These are phyloP conservation scores for Xerocomus potaroensis DNA, from an alignment of 768 basidiomycete species.

Conservation along the genomic window DNA sequence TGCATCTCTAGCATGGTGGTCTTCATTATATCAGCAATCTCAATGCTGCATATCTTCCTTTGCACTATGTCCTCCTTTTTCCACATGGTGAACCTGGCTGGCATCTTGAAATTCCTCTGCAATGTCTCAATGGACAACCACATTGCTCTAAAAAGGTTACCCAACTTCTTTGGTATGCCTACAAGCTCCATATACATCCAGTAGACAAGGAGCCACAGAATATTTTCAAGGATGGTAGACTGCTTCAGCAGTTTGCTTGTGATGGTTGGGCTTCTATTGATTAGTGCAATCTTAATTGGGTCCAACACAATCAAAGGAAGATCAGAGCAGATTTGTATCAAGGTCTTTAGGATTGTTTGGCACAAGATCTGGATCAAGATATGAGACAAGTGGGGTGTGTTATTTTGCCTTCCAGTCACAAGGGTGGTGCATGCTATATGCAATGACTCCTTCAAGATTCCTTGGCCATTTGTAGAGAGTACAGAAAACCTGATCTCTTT, in stretches of 20 bases:
- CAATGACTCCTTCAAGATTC: conserved; percentile 35
- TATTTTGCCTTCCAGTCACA: conserved; percentile 39
- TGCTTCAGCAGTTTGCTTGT: conserved; percentile 44
- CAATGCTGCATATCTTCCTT: conserved; percentile 33
- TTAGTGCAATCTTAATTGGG: conserved; percentile 35
- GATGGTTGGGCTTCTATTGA: conserved; percentile 46
- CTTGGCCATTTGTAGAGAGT: no score
- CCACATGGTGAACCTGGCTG: conserved; percentile 40
- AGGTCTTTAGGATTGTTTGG: conserved; percentile 32
- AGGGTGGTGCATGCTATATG: conserved; percentile 43
- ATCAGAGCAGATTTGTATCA: conserved; percentile 34
- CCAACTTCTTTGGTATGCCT: conserved; percentile 28
- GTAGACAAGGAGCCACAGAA: conserved; percentile 11
- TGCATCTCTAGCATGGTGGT: conserved; percentile 20
- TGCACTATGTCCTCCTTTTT: conserved; percentile 46
- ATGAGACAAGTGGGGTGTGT: conserved; percentile 30
- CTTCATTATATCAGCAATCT: conserved; percentile 32
- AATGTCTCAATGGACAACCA: neutral
- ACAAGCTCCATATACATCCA: no score
- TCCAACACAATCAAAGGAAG: conserved; percentile 30
- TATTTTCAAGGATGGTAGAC: conserved; percentile 33
- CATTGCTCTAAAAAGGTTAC: conserved; percentile 24
- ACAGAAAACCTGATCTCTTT: conserved; percentile 48
- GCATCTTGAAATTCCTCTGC: conserved; percentile 24
- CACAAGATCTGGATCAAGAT: conserved; percentile 22